Evolutionary conservation across 345 rosid genomes (phyloP), one percentile per base, ranked within the genome.

Genomic region (Brassica carinata): DNA sequence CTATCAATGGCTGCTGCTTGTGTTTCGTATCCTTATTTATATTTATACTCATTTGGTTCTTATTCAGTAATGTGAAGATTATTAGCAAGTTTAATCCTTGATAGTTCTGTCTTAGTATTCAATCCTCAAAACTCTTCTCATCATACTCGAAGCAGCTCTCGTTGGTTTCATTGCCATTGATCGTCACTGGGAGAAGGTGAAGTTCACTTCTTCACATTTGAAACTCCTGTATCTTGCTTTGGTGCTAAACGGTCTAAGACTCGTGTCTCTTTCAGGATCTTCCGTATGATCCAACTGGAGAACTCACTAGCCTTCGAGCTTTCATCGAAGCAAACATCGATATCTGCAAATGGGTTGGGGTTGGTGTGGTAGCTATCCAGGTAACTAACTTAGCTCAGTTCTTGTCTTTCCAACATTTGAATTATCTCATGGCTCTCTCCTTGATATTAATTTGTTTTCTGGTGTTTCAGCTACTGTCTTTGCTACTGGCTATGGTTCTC

Each of bases 291-390:
- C 91, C 98, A 77, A 96, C 98, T 64, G 98, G 98, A 75, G 98
- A 93, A 83, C 91, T 93, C 81, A 85, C 87, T 62, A 89, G 86
- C 76, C 87, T 96, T 79, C 86, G 85, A 29, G 87, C 87, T 66
- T 93, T 96, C 78, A 72, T 96, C 8, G 91, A 90, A 77, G 86
- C 82, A 40, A 91, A 96, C 81, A 79, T 81, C 38, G 90, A 87
- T 71, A 84, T 93, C 51, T 93, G 97, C 75, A 89, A 93, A 88
- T 90, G 94, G 98, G 86, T 89, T 75, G 99, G 97, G 64, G 85
- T 93, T 65, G 69, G 89, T 29, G 90, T 93, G 30, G 82, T 93
- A 55, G 31, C 74, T 8, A 76, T 93, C 65, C 99, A 93, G 94
- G 99, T 96, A 84, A 68, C 5, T 19, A 61, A 34, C 34, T 43